Conservation (phyloP, 2,329 filamentous ascomycete genomes). For the Lecanicillium sp. region DNA sequence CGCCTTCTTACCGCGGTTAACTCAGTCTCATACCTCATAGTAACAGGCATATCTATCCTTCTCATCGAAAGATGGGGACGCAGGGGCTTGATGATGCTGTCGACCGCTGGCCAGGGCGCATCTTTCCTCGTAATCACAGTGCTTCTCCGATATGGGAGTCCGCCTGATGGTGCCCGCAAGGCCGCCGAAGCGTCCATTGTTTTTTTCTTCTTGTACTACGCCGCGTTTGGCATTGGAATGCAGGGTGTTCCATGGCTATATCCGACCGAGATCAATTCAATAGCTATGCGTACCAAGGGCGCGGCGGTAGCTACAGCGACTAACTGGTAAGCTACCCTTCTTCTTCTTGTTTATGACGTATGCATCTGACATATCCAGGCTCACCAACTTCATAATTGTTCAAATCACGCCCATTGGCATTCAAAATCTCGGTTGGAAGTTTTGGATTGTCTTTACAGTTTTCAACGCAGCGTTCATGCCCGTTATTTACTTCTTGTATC, state of each 20-base stretch:
- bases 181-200: conserved; percentile 24
- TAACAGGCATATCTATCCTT: conserved; percentile 22
- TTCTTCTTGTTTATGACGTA: neutral
- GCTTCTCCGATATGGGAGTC: conserved; percentile 18
- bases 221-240: conserved; percentile 27
- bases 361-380: conserved; percentile 13
- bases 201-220: conserved; percentile 28
- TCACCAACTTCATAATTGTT: conserved; percentile 25
- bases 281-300: conserved; percentile 34
- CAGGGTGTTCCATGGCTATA: conserved; percentile 36
- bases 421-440: conserved; percentile 43
- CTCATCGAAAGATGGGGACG: conserved; percentile 25
- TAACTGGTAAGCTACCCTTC: conserved; percentile 23
- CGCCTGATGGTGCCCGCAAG: conserved; percentile 18
- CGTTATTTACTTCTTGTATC: conserved; percentile 43
- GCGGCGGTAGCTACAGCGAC: conserved; percentile 31
- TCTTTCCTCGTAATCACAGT: conserved; percentile 26
- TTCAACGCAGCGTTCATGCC: conserved; percentile 42
- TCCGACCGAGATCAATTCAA: conserved; percentile 35
- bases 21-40: conserved; percentile 19
- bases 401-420: conserved; percentile 32
- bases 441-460: conserved; percentile 46
- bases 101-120: conserved; percentile 22
- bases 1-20: conserved; percentile 45
- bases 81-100: conserved; percentile 26